Evolutionary conservation across 2,329 filamentous ascomycete species (phyloP), one percentile per base, ranked within the genome.

Genomic region (Coccinonectria pachysandricola): DNA sequence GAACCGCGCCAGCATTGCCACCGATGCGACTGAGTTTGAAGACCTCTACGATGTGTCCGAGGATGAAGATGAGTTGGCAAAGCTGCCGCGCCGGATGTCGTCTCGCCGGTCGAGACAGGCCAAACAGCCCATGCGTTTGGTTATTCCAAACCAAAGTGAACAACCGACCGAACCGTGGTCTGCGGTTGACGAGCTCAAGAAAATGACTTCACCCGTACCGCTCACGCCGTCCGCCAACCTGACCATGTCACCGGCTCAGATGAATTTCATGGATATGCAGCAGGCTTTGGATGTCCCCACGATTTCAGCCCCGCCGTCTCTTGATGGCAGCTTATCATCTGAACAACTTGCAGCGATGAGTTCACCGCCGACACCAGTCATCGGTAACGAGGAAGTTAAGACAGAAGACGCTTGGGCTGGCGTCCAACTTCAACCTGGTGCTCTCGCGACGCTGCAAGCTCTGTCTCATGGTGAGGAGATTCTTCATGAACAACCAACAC

Each of bases 1-100:
- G 80, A 76, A 69, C 36, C 64, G 73, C 42, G 62, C 64, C 43
- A 79, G 69, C 60, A 57, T 65, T 42, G 61, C 68, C 50, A 78
- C 78, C 39, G 71, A 74, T 42, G 67, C 68, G 36, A 82, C 72
- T 40, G 78, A 84, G 38, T 88, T 88, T 44, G 83, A 93, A 54
- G 84, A 92, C 44, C 61, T 94, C 24, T 94, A 94, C 53, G 82
- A 91, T 53, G 69, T 84, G 21, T 86, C 83, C 10, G 85, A 92
- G 40, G 75, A 85, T 28, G 85, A 93, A 42, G 66, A 71, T 7
- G 50, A 30, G 29, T 14, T 33, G 16, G 25, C 32, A 15, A 35
- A 36, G 12, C 34, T 41, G 21, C 37, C 45, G 17, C 46, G 35
- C 23, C 45, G 45, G 19, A 43, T 42, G 22, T 35, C 42, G 10